Evolutionary conservation across 192 early-diverging fungal genomes (phyloP).

Genomic region (Powellomyces hirtus): DNA sequence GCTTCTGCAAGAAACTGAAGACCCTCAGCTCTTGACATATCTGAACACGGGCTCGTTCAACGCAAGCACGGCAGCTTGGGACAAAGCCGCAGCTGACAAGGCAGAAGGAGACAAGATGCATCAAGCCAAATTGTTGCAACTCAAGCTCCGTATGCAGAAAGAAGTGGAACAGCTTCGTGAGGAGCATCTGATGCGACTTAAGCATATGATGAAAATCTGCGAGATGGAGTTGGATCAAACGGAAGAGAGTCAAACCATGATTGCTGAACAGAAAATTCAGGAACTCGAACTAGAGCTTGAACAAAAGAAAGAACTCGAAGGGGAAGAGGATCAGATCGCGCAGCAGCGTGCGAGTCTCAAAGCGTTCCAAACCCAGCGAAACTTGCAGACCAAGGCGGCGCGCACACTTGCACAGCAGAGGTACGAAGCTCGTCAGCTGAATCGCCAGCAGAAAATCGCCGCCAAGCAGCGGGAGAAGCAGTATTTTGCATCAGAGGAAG

Average conservation of each 20-base stretch:
- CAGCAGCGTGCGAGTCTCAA: slow-evolving; percentile 18
- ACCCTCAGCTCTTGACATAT: not conserved
- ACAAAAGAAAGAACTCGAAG: slow-evolving; percentile 19
- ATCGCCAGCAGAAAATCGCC: slow-evolving; percentile 30
- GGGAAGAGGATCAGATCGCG: slow-evolving; percentile 21
- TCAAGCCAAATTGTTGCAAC: slow-evolving; percentile 27
- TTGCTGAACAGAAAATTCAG: slow-evolving; percentile 34
- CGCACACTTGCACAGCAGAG: slow-evolving; percentile 22
- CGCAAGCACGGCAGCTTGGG: not conserved
- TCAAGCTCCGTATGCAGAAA: slow-evolving; percentile 37
- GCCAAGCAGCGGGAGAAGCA: slow-evolving; percentile 28
- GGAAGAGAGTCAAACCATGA: slow-evolving; percentile 16
- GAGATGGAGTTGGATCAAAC: slow-evolving; percentile 26
- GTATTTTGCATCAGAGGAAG: slow-evolving; percentile 29
- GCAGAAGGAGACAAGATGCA: slow-evolving; percentile 27
- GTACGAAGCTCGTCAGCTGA: slow-evolving; percentile 25
- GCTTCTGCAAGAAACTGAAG: slow-evolving; percentile 21
- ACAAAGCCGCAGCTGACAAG: not conserved
- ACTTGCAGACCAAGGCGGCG: slow-evolving; percentile 21
- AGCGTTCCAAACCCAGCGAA: slow-evolving; percentile 25
- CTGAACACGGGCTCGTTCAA: not conserved
- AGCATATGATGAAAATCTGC: slow-evolving; percentile 29
- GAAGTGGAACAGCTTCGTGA: slow-evolving; percentile 37
- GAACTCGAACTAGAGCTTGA: slow-evolving; percentile 30
- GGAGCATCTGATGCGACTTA: slow-evolving; percentile 31